A percentile compares a stretch with the other conserved stretches of the same genome.
Conservation (phyloP, 2,329 filamentous ascomycete species). For the Mycosphaerelloides madeirae region DNA sequence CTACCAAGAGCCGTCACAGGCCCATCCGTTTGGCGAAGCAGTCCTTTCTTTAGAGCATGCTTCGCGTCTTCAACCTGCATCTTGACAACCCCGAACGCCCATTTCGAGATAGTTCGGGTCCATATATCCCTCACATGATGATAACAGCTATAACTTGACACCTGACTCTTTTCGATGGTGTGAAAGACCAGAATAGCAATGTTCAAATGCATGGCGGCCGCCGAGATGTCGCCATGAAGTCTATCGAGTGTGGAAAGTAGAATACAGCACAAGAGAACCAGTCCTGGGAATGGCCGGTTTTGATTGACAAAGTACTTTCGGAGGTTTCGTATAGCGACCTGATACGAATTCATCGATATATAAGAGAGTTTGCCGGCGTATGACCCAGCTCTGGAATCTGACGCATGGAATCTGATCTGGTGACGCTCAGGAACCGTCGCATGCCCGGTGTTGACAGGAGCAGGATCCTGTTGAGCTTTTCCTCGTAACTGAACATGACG, state of each 20-base stretch:
- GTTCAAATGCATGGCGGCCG: not conserved
- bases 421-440: no score
- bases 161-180: not conserved
- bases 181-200: not conserved
- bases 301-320: not conserved
- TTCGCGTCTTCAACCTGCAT: not conserved
- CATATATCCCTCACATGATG: not conserved
- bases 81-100: not conserved
- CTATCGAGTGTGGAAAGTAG: conserved; percentile 2
- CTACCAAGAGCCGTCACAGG: not conserved
- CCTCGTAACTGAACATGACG: no score
- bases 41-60: not conserved
- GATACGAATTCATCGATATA: not conserved
- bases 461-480: no score
- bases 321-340: not conserved
- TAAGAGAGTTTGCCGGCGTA: not conserved
- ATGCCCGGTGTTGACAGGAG: no score
- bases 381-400: no score
- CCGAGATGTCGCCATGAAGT: not conserved
- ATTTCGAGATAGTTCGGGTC: not conserved
- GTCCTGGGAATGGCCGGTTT: not conserved
- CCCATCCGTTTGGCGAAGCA: not conserved
- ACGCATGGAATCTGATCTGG: no score
- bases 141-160: not conserved
- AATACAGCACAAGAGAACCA: conserved; percentile 3